Conservation (phyloP, 1,284 basidiomycete species). For the Cryptococcus wingfieldii region DNA sequence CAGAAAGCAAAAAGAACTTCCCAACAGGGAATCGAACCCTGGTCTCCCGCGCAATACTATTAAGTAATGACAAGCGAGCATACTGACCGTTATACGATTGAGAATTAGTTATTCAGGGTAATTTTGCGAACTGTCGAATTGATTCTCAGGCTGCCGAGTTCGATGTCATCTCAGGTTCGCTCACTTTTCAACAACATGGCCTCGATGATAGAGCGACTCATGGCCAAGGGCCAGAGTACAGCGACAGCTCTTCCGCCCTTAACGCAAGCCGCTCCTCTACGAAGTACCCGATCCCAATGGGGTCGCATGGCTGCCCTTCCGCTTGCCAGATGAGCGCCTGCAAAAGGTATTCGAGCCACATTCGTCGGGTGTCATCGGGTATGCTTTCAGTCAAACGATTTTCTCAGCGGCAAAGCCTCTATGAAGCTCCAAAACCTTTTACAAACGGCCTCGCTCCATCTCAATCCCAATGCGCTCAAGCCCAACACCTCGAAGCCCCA, state of each 20-base stretch:
- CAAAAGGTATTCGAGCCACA: conserved; percentile 27
- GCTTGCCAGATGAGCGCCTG: conserved; percentile 34
- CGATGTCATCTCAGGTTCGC: too few species aligned
- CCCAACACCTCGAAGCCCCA: conserved; percentile 16
- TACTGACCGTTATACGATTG: too few species aligned
- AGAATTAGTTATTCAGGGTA: too few species aligned
- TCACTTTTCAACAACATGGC: neutral
- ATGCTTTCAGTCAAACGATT: conserved; percentile 27
- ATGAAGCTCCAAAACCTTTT: conserved; percentile 72
- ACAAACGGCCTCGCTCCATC: conserved; percentile 68
- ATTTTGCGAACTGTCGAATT: too few species aligned
- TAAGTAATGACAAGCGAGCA: too few species aligned
- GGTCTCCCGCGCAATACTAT: too few species aligned
- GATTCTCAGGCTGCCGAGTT: too few species aligned
- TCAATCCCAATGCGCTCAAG: conserved; percentile 50
- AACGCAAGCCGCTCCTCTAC: conserved; percentile 15
- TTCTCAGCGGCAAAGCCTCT: conserved; percentile 30
- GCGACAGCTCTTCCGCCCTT: neutral
- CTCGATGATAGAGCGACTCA: neutral
- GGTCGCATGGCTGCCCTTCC: conserved; percentile 15
- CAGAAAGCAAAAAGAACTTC: too few species aligned
- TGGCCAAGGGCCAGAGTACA: too few species aligned
- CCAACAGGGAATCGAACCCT: too few species aligned
- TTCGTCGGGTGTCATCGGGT: conserved; percentile 30
- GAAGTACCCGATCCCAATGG: conserved; percentile 25